Percentiles rank a stretch among this genome's conserved stretches.
Evolutionary conservation across 2,329 filamentous ascomycete species (phyloP).

Genomic region (Iodosphaeria phyllophila): DNA sequence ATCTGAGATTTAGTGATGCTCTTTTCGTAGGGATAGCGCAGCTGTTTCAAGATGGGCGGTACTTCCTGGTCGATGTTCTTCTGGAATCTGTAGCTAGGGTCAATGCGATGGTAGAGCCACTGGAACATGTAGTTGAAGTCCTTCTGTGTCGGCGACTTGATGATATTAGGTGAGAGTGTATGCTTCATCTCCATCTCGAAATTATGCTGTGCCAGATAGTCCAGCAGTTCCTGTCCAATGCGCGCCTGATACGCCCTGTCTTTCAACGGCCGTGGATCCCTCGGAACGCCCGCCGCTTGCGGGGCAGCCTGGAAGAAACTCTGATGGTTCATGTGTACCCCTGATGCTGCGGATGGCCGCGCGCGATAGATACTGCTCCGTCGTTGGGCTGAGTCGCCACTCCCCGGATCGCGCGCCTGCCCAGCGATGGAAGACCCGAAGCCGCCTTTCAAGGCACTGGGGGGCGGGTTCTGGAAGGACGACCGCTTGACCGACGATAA

Average conservation of each 20-base stretch:
- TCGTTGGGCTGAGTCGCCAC: conserved; percentile 31
- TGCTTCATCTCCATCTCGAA: conserved; percentile 98
- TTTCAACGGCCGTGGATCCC: conserved; percentile 71
- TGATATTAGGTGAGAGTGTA: conserved; percentile 71
- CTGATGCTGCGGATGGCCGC: conserved; percentile 50
- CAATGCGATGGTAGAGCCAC: conserved; percentile 91
- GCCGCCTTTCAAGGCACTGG: conserved; percentile 50
- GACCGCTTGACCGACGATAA: conserved; percentile 71
- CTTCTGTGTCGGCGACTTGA: conserved; percentile 91
- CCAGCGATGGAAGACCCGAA: no score
- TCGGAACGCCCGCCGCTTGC: conserved; percentile 61
- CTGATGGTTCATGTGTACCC: conserved; percentile 55
- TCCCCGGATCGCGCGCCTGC: conserved; percentile 41
- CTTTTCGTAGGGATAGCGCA: conserved; percentile 88
- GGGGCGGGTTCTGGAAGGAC: conserved; percentile 49
- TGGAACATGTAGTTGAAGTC: conserved; percentile 98
- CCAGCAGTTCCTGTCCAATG: conserved; percentile 76
- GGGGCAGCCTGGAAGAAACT: conserved; percentile 89
- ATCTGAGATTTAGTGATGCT: conserved; percentile 95
- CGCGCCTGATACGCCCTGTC: conserved; percentile 63
- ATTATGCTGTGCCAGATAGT: conserved; percentile 83
- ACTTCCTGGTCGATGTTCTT: conserved; percentile 94
- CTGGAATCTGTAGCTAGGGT: conserved; percentile 81
- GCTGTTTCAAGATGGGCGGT: conserved; percentile 75
- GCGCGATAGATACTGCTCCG: conserved; percentile 68